Evolutionary conservation across 2,329 filamentous ascomycete genomes (phyloP).

Genomic region (Aspergillus ochraceoroseus): DNA sequence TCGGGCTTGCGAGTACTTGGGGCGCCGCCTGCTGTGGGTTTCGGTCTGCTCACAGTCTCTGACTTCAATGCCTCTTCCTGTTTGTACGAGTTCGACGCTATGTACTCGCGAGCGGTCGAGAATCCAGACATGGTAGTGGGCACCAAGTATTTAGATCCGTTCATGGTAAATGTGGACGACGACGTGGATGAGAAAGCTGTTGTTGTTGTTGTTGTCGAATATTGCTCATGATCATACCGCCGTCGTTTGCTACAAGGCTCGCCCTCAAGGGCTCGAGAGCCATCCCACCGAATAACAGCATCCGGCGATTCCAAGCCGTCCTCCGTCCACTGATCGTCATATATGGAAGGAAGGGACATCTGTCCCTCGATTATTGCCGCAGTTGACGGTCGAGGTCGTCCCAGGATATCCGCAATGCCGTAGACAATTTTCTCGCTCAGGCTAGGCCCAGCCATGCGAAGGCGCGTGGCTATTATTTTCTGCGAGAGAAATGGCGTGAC

Average conservation of each 20-base stretch:
- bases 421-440: conserved; percentile 60
- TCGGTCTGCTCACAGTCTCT: conserved; percentile 30
- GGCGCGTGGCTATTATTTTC: conserved; percentile 48
- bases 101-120: conserved; percentile 57
- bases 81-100: conserved; percentile 31
- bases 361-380: conserved; percentile 50
- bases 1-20: conserved; percentile 34
- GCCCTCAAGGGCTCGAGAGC: conserved; percentile 20
- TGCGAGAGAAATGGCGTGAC: conserved; percentile 68
- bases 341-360: conserved; percentile 45
- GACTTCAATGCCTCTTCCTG: conserved; percentile 9
- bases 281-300: conserved; percentile 39
- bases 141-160: conserved; percentile 42
- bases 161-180: conserved; percentile 58
- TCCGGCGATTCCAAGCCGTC: conserved; percentile 52
- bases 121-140: conserved; percentile 52
- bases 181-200: conserved; percentile 38
- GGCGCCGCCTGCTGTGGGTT: conserved; percentile 26
- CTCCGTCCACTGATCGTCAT: conserved; percentile 63
- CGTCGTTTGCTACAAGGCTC: conserved; percentile 28
- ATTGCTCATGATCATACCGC: conserved; percentile 25
- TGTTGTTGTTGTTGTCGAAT: conserved; percentile 24
- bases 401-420: conserved; percentile 66
- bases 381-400: conserved; percentile 56
- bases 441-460: conserved; percentile 63